A percentile compares a stretch with the other conserved stretches of the same genome.
Conservation (phyloP, 106 monocot genomes). For the Dendrobium nobile region DNA sequence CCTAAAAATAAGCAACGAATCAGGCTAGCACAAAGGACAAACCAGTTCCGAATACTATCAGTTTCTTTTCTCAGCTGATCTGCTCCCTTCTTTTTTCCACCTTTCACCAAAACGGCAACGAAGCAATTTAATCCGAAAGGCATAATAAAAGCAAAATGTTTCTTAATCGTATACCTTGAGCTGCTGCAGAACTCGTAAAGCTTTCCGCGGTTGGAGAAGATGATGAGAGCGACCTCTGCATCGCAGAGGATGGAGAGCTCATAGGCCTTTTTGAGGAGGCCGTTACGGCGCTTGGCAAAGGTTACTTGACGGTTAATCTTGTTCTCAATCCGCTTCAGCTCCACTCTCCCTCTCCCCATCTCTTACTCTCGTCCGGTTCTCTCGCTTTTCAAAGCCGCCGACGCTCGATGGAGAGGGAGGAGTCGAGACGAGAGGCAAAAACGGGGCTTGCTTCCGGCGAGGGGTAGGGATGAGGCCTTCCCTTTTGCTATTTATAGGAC, state of each 20-base stretch:
- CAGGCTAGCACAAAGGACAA: not conserved
- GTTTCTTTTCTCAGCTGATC: slow-evolving; percentile 10
- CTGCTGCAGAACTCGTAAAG: slow-evolving; percentile 37
- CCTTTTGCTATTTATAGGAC: slow-evolving; percentile 6
- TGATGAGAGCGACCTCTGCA: slow-evolving; percentile 62
- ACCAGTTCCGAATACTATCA: not conserved
- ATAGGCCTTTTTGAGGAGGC: slow-evolving; percentile 68
- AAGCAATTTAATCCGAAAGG: slow-evolving; percentile 1
- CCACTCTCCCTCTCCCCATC: slow-evolving; percentile 6
- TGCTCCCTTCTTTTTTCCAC: not conserved
- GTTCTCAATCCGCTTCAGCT: slow-evolving; percentile 8
- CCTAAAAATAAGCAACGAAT: no score
- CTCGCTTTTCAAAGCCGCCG: not conserved
- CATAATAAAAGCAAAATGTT: slow-evolving; percentile 6
- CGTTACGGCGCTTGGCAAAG: slow-evolving; percentile 53
- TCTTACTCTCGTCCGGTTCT: not conserved
- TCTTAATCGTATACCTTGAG: not conserved
- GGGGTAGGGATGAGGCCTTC: slow-evolving; percentile 3
- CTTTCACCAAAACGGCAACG: slow-evolving; percentile 3
- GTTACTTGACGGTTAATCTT: slow-evolving; percentile 34
- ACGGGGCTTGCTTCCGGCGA: not conserved
- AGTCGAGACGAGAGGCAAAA: not conserved
- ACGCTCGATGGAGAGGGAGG: not conserved
- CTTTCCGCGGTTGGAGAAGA: slow-evolving; percentile 57
- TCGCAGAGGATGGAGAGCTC: slow-evolving; percentile 71